Evolutionary conservation across 2,329 filamentous ascomycete genomes (phyloP).

Genomic region (Colletotrichum spaethianum): DNA sequence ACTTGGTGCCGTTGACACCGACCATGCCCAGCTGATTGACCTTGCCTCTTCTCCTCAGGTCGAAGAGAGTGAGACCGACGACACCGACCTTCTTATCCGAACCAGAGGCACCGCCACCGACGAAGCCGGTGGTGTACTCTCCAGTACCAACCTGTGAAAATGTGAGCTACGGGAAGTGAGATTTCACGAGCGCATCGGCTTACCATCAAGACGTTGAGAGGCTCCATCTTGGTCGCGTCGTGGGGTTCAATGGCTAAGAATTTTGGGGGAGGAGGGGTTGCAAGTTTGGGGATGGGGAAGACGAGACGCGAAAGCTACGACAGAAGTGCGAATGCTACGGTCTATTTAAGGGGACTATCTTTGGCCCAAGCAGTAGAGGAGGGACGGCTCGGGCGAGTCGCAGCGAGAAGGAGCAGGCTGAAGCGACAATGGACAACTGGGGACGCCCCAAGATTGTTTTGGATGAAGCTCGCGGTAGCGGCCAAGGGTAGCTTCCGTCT

Average conservation of each 20-base stretch:
- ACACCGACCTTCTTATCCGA: slow-evolving; percentile 98
- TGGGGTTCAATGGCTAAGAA: slow-evolving; percentile 27
- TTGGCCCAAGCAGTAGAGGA: slow-evolving; percentile 13
- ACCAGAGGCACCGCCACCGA: slow-evolving; percentile 84
- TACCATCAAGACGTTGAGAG: slow-evolving; percentile 79
- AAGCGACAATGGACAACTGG: slow-evolving; percentile 8
- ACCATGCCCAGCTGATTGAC: slow-evolving; percentile 91
- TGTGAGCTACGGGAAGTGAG: slow-evolving; percentile 35
- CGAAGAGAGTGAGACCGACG: slow-evolving; percentile 90
- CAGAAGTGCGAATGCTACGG: neutral
- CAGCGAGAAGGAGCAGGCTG: slow-evolving; percentile 16
- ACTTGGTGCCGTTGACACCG: slow-evolving; percentile 90
- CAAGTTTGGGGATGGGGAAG: slow-evolving; percentile 18
- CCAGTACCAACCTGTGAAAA: slow-evolving; percentile 82
- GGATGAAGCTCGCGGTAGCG: slow-evolving; percentile 31
- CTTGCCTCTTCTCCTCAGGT: slow-evolving; percentile 89
- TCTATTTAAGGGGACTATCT: slow-evolving; percentile 31
- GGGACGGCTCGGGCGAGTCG: slow-evolving; percentile 22
- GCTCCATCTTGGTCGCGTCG: slow-evolving; percentile 60
- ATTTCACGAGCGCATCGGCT: slow-evolving; percentile 44
- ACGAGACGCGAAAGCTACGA: slow-evolving; percentile 3
- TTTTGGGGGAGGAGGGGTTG: neutral
- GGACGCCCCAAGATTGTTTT: slow-evolving; percentile 13
- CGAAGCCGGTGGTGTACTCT: slow-evolving; percentile 97
- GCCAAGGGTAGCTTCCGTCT: slow-evolving; percentile 25